A percentile compares a stretch with the other conserved stretches of the same genome.
Conservation (phyloP, 495 filamentous ascomycete species). For the Platismatia glauca region DNA sequence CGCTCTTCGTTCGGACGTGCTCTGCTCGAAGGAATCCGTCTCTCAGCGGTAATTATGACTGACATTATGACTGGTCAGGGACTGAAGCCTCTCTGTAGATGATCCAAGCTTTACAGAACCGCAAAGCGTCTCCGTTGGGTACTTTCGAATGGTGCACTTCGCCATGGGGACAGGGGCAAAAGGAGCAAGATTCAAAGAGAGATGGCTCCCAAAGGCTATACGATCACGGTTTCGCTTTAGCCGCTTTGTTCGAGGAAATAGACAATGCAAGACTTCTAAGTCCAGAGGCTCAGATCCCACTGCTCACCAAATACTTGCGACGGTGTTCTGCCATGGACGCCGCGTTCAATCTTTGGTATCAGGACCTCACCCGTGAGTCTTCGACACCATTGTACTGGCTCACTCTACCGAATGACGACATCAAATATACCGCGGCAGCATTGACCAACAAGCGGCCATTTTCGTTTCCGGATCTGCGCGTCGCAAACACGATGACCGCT, state of each 20-base stretch:
- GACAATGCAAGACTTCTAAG: background rate
- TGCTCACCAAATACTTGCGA: background rate
- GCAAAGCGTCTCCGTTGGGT: background rate
- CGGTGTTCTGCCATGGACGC: conserved; percentile 1
- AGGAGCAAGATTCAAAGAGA: background rate
- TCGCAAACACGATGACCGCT: background rate
- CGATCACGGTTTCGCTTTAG: conserved; percentile 1
- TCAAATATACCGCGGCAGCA: background rate
- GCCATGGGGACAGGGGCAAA: background rate
- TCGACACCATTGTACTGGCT: background rate
- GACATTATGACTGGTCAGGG: background rate
- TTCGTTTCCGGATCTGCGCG: background rate
- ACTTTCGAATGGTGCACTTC: background rate
- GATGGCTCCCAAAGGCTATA: background rate
- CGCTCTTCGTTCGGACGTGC: background rate
- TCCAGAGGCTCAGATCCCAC: background rate
- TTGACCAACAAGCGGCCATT: background rate
- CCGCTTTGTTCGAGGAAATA: background rate
- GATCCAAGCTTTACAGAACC: background rate
- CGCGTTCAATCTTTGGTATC: background rate
- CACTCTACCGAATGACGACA: background rate
- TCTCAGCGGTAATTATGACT: background rate
- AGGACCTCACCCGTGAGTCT: background rate
- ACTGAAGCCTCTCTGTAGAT: background rate
- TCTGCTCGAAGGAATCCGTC: background rate